Evolutionary conservation across 139 green algal species (phyloP).

Genomic region (Haematococcus lacustris): DNA sequence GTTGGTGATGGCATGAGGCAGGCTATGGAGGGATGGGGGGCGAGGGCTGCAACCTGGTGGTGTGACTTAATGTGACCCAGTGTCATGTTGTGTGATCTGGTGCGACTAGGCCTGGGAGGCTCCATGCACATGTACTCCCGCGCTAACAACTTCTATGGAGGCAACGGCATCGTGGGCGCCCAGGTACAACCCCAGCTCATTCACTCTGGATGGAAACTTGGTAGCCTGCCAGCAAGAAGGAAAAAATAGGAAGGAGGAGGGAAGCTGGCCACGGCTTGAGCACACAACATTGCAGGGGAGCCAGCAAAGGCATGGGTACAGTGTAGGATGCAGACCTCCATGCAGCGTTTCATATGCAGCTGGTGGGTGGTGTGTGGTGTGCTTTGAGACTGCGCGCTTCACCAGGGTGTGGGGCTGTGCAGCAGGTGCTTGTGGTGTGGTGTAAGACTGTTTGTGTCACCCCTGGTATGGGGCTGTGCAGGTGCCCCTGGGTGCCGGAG

Average conservation of each 20-base stretch:
- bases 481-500: conserved; percentile 82
- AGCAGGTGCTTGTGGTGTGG: too few relatives aligned
- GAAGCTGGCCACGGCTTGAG: too few relatives aligned
- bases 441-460: too few relatives aligned
- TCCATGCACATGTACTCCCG: conserved; percentile 97
- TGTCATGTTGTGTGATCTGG: too few relatives aligned
- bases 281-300: too few relatives aligned
- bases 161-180: conserved; percentile 93
- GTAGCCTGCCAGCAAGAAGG: too few relatives aligned
- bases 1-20: neutral
- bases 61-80: neutral
- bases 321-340: too few relatives aligned
- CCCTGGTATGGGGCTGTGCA: conserved; percentile 27
- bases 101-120: conserved; percentile 66
- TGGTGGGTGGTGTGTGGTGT: too few relatives aligned
- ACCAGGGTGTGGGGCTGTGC: too few relatives aligned
- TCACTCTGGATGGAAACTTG: neutral
- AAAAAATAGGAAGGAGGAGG: neutral
- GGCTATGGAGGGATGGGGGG: neutral
- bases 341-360: too few relatives aligned
- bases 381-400: too few relatives aligned
- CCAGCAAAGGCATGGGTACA: too few relatives aligned
- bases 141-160: conserved; percentile 92
- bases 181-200: conserved; percentile 15
- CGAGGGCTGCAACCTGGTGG: neutral